Evolutionary conservation across 208 protist species (phyloP).

Genomic region (Herpetomonas muscarum): DNA sequence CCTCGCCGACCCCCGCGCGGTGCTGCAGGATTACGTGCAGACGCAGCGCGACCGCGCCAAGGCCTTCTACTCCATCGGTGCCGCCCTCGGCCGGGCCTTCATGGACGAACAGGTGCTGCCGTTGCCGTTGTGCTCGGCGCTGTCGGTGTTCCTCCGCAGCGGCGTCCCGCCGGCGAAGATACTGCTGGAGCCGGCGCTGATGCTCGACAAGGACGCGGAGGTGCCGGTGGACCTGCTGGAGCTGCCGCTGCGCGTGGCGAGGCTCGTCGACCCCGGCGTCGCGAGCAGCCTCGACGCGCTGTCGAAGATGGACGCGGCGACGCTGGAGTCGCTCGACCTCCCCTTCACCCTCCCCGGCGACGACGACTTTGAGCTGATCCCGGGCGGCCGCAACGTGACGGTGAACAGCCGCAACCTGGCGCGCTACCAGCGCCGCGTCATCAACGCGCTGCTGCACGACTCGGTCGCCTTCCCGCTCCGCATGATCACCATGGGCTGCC

Average conservation of each 20-base stretch:
- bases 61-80: constrained; percentile 69
- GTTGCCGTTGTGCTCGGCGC: constrained; percentile 55
- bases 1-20: constrained; percentile 16
- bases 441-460: constrained; percentile 67
- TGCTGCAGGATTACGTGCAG: constrained; percentile 41
- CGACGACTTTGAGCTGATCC: constrained; percentile 58
- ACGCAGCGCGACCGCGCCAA: constrained; percentile 35
- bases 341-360: constrained; percentile 82
- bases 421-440: constrained; percentile 55
- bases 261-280: constrained; percentile 55
- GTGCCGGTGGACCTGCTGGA: constrained; percentile 64
- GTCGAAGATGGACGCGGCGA: constrained; percentile 24
- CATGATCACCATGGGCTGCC: constrained; percentile 62
- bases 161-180: constrained; percentile 36
- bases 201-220: constrained; percentile 22
- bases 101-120: constrained; percentile 74
- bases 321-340: constrained; percentile 50
- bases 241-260: constrained; percentile 42
- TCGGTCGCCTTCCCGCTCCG: constrained; percentile 58
- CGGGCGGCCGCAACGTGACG: constrained; percentile 32
- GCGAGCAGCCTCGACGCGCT: constrained; percentile 45
- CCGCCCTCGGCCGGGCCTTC: constrained; percentile 76
- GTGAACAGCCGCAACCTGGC: constrained; percentile 53
- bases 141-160: constrained; percentile 61
- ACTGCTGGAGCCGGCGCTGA: constrained; percentile 16